A percentile compares a stretch with the other conserved stretches of the same genome.
These are phyloP conservation scores for Oldenlandia corymbosa DNA, from an alignment of 257 asterid species.

Conservation along the genomic window DNA sequence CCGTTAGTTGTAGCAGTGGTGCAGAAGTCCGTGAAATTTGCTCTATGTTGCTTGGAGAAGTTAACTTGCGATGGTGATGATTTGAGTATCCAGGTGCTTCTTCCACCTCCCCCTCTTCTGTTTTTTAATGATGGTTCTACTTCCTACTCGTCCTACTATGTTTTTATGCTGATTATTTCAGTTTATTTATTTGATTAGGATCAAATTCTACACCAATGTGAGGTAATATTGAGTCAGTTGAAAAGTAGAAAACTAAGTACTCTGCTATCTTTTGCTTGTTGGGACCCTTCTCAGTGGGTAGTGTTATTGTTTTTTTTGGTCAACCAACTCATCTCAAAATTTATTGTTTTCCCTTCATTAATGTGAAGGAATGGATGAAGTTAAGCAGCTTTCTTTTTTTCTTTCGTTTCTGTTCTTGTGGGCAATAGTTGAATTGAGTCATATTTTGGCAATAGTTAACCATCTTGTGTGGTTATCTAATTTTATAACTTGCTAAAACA, in stretches of 20 bases:
- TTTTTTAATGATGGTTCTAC: too few relatives aligned
- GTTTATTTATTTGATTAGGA: neutral
- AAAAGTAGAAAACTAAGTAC: neutral
- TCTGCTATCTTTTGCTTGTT: neutral
- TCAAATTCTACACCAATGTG: neutral
- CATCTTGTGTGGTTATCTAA: neutral
- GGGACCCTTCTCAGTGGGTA: too few relatives aligned
- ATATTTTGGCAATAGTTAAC: neutral
- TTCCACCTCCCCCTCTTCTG: too few relatives aligned
- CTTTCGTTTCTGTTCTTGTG: too few relatives aligned
- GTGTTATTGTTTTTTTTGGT: too few relatives aligned
- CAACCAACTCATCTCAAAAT: neutral
- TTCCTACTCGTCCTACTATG: too few relatives aligned
- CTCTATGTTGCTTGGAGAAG: slow-evolving; percentile 71
- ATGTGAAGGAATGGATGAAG: neutral
- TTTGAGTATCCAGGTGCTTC: slow-evolving; percentile 59
- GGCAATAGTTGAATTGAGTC: neutral
- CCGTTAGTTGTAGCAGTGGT: slow-evolving; percentile 73
- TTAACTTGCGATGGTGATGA: slow-evolving; percentile 58
- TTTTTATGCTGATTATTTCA: neutral
- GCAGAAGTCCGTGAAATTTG: slow-evolving; percentile 77
- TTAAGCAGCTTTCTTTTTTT: too few relatives aligned
- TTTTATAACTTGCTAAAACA: neutral
- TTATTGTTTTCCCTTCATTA: neutral
- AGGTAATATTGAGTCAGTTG: neutral